phyloP scores from a whole-genome alignment of 345 rosid species.

The Mangifera indica region DNA sequence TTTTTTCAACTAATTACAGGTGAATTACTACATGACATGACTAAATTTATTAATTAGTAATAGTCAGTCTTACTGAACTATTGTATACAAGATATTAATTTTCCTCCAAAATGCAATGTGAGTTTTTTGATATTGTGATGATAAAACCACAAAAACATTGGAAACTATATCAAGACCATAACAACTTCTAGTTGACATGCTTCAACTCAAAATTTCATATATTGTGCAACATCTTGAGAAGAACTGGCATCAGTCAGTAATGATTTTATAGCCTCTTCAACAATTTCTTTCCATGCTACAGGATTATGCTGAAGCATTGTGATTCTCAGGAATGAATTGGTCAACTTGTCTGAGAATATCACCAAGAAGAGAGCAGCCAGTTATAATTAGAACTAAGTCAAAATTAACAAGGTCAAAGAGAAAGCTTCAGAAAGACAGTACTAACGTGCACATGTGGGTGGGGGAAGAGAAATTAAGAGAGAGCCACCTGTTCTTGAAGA shows the following conservation, averaged over 20 bases:
- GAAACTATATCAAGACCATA: conserved; percentile 1
- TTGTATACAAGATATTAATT: conserved; percentile 11
- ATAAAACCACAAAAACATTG: neutral
- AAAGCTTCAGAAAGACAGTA: conserved; percentile 9
- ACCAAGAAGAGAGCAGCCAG: conserved; percentile 2
- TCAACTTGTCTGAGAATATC: neutral
- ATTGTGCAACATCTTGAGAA: conserved; percentile 1
- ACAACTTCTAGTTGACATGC: neutral
- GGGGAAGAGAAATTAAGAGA: conserved; percentile 13
- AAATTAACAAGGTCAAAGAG: conserved; percentile 9
- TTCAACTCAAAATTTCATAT: neutral
- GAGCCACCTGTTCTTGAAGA: conserved; percentile 82
- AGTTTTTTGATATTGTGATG: neutral
- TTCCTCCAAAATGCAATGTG: neutral
- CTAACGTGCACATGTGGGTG: neutral
- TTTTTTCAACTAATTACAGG: conserved; percentile 12
- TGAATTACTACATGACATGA: conserved; percentile 15
- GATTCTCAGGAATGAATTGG: neutral
- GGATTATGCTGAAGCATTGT: conserved; percentile 3
- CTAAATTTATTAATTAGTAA: conserved; percentile 5
- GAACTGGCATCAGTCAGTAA: neutral
- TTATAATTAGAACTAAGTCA: conserved; percentile 7
- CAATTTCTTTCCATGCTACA: too few relatives aligned
- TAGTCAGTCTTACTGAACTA: conserved; percentile 9
- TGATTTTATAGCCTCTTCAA: neutral